A percentile compares a stretch with the other conserved stretches of the same genome.
phyloP scores from a whole-genome alignment of 192 early-diverging fungal genomes.

The Coemansia sp. region DNA sequence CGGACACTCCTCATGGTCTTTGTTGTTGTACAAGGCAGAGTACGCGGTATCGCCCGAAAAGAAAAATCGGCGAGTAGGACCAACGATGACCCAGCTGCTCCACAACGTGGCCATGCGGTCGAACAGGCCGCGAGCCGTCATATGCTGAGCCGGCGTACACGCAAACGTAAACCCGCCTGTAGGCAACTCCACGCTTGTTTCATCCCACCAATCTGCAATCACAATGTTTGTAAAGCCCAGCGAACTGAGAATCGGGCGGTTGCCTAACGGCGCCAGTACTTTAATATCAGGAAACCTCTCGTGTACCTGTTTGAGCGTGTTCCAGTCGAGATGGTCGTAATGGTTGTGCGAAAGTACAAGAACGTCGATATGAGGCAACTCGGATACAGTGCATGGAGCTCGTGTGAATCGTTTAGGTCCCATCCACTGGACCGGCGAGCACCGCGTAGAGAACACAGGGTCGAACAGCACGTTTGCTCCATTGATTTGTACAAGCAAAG shows the following conservation, averaged over 20 bases:
- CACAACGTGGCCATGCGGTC: constrained; percentile 79
- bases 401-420: constrained; percentile 69
- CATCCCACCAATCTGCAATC: constrained; percentile 82
- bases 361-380: constrained; percentile 68
- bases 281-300: constrained; percentile 46
- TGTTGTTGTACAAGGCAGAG: constrained; percentile 59
- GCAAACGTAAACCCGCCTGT: constrained; percentile 56
- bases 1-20: constrained; percentile 66
- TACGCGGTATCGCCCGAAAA: constrained; percentile 78
- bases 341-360: constrained; percentile 86
- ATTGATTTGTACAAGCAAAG: constrained; percentile 63
- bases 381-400: constrained; percentile 64
- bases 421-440: constrained; percentile 65
- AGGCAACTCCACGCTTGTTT: constrained; percentile 36
- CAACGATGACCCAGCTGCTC: constrained; percentile 68
- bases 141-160: constrained; percentile 68
- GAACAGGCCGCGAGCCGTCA: constrained; percentile 55
- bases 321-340: constrained; percentile 82
- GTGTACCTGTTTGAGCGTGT: constrained; percentile 60
- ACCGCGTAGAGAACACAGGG: constrained; percentile 72
- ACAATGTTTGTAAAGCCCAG: constrained; percentile 58
- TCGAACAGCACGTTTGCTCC: constrained; percentile 73
- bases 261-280: constrained; percentile 80
- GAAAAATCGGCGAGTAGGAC: constrained; percentile 40
- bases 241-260: constrained; percentile 62